phyloP scores from a whole-genome alignment of 2,329 filamentous ascomycete genomes.

The Sclerotinia glacialis region DNA sequence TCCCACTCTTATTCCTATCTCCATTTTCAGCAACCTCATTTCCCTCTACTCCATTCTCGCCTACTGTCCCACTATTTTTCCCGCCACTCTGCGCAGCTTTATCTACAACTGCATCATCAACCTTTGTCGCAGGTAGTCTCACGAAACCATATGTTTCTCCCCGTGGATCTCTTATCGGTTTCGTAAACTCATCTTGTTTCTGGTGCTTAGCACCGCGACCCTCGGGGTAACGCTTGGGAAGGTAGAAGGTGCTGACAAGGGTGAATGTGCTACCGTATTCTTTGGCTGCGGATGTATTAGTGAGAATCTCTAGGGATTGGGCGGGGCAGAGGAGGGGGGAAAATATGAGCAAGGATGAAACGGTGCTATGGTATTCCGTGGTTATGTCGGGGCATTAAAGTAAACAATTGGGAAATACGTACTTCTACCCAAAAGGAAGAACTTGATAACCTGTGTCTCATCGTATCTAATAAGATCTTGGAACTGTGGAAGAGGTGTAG shows the following conservation, averaged over 20 bases:
- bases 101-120: too few relatives aligned
- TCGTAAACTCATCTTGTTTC: neutral
- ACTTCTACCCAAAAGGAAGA: neutral
- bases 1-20: too few relatives aligned
- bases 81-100: neutral
- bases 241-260: neutral
- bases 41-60: neutral
- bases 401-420: neutral
- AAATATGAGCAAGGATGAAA: too few relatives aligned
- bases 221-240: neutral
- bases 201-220: neutral
- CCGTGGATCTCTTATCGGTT: neutral
- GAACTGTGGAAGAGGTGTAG: neutral
- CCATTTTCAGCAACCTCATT: too few relatives aligned
- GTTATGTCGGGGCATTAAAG: neutral
- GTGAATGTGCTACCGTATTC: neutral
- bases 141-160: slow-evolving; percentile 4
- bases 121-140: neutral
- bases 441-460: slow-evolving; percentile 6
- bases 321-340: neutral
- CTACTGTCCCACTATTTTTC: too few relatives aligned
- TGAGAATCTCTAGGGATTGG: too few relatives aligned
- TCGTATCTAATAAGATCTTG: neutral
- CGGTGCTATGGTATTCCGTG: neutral
- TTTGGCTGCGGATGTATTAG: neutral